These are phyloP conservation scores for Geranomyces variabilis DNA, from an alignment of 192 early-diverging fungal genomes.

Conservation along the genomic window DNA sequence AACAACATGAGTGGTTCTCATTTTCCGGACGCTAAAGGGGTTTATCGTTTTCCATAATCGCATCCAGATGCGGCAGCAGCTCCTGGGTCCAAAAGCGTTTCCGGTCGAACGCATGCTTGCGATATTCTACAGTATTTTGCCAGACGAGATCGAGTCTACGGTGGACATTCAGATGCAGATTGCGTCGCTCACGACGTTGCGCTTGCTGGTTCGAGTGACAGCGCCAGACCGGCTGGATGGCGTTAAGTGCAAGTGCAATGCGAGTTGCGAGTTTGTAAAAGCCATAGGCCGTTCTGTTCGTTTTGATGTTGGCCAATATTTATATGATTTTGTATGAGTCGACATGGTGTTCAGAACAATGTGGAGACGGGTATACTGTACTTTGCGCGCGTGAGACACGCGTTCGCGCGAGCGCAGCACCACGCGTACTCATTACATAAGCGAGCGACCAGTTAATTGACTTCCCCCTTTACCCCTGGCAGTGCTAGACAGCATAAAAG, in stretches of 20 bases:
- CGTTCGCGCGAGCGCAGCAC: no score
- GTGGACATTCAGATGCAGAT: conserved; percentile 81
- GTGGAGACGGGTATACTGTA: no score
- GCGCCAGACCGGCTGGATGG: conserved; percentile 77
- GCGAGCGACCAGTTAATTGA: no score
- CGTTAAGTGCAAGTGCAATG: conserved; percentile 88
- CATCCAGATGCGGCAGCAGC: conserved; percentile 71
- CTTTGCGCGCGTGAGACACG: no score
- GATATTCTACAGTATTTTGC: conserved; percentile 81
- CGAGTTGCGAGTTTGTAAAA: conserved; percentile 77
- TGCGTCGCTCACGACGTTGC: conserved; percentile 77
- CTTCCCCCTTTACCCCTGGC: no score
- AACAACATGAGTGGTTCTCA: neutral
- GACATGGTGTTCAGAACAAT: no score
- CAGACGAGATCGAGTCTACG: conserved; percentile 68
- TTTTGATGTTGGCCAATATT: conserved; percentile 84
- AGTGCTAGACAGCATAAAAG: no score
- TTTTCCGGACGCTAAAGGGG: neutral
- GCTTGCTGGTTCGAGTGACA: conserved; percentile 74
- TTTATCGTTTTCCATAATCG: neutral
- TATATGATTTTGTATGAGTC: conserved; percentile 46
- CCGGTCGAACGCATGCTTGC: conserved; percentile 96
- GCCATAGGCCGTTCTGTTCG: conserved; percentile 72
- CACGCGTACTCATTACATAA: no score
- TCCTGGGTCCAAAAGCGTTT: conserved; percentile 90